Percentiles rank a stretch among this genome's conserved stretches.
Conservation (phyloP, 176 grass and related monocot species). For the Thalia dealbata region DNA sequence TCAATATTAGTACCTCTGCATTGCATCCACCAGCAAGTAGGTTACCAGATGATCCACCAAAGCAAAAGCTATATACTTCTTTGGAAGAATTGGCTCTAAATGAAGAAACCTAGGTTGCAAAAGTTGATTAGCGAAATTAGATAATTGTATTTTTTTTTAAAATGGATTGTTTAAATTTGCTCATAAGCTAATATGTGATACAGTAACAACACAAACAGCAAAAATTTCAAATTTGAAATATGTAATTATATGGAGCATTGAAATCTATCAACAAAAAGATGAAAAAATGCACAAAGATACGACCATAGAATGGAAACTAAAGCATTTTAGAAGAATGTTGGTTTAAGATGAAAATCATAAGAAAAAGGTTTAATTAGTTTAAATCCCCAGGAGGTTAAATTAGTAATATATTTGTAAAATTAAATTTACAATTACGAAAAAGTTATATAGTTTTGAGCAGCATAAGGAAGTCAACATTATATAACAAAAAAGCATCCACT, state of each 20-base stretch:
- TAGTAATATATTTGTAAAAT: not conserved
- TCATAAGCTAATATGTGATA: not conserved
- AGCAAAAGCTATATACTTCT: constrained; percentile 86
- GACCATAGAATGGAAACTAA: not conserved
- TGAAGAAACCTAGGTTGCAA: constrained; percentile 45
- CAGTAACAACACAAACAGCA: not conserved
- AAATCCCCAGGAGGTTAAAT: not conserved
- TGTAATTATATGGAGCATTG: not conserved
- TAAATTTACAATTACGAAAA: not conserved
- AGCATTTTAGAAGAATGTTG: not conserved
- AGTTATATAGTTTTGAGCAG: not conserved
- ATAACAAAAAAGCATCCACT: not conserved
- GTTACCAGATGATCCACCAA: constrained; percentile 68
- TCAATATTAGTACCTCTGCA: constrained; percentile 38
- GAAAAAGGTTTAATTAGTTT: not conserved
- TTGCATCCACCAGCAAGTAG: constrained; percentile 72
- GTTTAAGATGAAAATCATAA: not conserved
- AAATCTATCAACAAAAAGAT: not conserved
- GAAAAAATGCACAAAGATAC: not conserved
- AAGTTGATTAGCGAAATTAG: constrained; percentile 3
- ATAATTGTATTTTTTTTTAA: not conserved
- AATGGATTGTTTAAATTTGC: not conserved
- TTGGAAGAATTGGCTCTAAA: constrained; percentile 47
- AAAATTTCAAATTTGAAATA: not conserved
- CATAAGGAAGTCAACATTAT: not conserved